Base-by-base conservation (phyloP, 2,329 filamentous ascomycete species). In the Podosphaera fusca region DNA sequence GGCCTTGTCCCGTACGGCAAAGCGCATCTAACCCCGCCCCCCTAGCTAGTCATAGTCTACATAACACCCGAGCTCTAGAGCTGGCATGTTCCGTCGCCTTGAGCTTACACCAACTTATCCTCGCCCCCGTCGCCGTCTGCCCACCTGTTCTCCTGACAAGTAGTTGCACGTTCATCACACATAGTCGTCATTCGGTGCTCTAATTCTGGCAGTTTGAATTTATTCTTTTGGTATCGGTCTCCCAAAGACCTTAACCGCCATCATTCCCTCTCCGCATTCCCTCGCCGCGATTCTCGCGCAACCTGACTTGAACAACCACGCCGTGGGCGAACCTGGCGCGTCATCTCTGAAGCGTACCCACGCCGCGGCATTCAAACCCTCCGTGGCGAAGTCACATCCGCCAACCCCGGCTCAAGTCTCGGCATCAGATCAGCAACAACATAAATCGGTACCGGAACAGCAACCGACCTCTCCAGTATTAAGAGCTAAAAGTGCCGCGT, bases 281-380 rank as follows among this genome's bases (percentile, higher is more conserved):
- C 60, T 68, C 63, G 65, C 66, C 55, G 64, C 66, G 64, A 68
- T 68, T 51, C 64, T 68, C 46, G 67, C 67, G 64, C 66, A 63
- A 50, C 62, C 63, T 49, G 63, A 62, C 56, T 56, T 61, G 55
- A 62, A 62, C 55, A 60, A 63, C 34, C 57, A 61, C 3, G 58
- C 58, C 30, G 29, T 59, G 50, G 60, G 60, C 57, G 60, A 58
- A 14, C 63, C 64, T 56, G 63, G 63, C 55, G 60, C 64, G 30
- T 61, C 66, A 12, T 63, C 64, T 55, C 65, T 65, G 5, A 67
- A 67, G 61, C 65, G 66, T 59, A 60, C 64, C 1, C 64, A 67
- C 61, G 60, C 64, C 55, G 66, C 67, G 47, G 65, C 66, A 9
- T 68, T 67, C 60, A 59, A 62, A 9, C 55, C 61, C 3, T 40